These are phyloP conservation scores for Corynascus novoguineensis DNA, from an alignment of 495 filamentous ascomycete species.

Conservation along the genomic window DNA sequence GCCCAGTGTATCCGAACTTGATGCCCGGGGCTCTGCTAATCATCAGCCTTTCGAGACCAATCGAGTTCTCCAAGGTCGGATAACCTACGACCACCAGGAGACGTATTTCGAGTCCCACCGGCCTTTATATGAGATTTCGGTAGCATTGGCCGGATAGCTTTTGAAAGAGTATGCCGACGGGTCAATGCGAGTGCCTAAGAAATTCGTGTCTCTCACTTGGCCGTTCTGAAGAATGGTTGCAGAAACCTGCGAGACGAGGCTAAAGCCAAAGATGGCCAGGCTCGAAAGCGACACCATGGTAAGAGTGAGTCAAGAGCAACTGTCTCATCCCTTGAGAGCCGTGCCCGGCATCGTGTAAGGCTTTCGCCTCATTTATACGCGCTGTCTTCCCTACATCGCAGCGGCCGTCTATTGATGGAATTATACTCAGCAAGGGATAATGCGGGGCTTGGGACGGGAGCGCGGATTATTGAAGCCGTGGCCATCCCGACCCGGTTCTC, in stretches of 20 bases:
- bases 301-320: not conserved
- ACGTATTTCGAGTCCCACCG: constrained; percentile 63
- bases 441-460: not conserved
- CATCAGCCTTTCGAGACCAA: not conserved
- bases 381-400: not conserved
- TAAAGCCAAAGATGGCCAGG: constrained; percentile 28
- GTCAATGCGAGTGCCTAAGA: constrained; percentile 45
- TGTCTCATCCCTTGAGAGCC: not conserved
- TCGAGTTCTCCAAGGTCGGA: not conserved
- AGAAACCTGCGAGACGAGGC: constrained; percentile 18
- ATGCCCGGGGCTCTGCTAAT: constrained; percentile 50
- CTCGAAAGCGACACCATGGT: constrained; percentile 19
- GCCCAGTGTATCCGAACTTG: constrained; percentile 60
- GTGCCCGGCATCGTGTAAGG: not conserved
- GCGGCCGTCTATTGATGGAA: not conserved
- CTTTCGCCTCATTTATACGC: not conserved
- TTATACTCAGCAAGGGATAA: not conserved
- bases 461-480: not conserved
- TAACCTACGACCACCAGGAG: constrained; percentile 58
- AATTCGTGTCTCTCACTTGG: constrained; percentile 46
- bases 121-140: constrained; percentile 64
- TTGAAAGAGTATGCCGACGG: constrained; percentile 33
- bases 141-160: constrained; percentile 50
- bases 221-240: constrained; percentile 60
- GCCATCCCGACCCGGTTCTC: not conserved